A percentile compares a stretch with the other conserved stretches of the same genome.
Evolutionary conservation across 1,284 basidiomycete genomes (phyloP).

Genomic region (Volvariella surrecta): DNA sequence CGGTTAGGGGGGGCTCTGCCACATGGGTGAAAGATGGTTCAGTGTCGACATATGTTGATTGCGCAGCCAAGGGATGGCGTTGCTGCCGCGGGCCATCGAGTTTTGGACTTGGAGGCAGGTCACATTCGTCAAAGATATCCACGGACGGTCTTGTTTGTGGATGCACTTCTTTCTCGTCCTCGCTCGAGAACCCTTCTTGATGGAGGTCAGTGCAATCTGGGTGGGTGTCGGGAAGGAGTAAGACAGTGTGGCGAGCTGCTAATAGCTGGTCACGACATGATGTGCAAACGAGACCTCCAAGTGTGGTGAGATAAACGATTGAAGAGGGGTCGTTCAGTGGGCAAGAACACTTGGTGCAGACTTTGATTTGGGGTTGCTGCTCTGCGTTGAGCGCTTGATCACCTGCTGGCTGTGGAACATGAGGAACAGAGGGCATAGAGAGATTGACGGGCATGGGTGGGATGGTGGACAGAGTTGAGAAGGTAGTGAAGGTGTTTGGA

Average conservation of each 20-base stretch:
- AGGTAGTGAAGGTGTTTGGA: constrained; percentile 4
- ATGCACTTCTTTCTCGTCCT: too few relatives aligned
- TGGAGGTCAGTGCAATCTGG: constrained; percentile 18
- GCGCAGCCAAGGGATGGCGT: not conserved
- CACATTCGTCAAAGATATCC: too few relatives aligned
- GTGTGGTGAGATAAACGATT: constrained; percentile 18
- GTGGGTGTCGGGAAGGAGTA: constrained; percentile 14
- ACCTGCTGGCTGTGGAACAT: constrained; percentile 12
- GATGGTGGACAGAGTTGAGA: constrained; percentile 6
- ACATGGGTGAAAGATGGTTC: constrained; percentile 9
- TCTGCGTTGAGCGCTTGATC: constrained; percentile 17
- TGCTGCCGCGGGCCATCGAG: too few relatives aligned
- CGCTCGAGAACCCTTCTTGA: not conserved
- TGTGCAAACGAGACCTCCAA: constrained; percentile 28
- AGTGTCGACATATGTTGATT: constrained; percentile 8
- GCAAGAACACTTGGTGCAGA: constrained; percentile 33
- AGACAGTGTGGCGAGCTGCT: constrained; percentile 9
- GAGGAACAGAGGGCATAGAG: constrained; percentile 32
- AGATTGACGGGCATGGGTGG: constrained; percentile 9
- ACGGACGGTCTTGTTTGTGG: too few relatives aligned
- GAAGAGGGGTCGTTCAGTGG: constrained; percentile 24
- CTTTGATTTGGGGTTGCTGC: constrained; percentile 26
- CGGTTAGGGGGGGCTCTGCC: constrained; percentile 2
- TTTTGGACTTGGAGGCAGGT: too few relatives aligned
- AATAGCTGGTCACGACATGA: constrained; percentile 27